These are phyloP conservation scores for Eutrema japonicum DNA, from an alignment of 345 rosid genomes.

Conservation along the genomic window DNA sequence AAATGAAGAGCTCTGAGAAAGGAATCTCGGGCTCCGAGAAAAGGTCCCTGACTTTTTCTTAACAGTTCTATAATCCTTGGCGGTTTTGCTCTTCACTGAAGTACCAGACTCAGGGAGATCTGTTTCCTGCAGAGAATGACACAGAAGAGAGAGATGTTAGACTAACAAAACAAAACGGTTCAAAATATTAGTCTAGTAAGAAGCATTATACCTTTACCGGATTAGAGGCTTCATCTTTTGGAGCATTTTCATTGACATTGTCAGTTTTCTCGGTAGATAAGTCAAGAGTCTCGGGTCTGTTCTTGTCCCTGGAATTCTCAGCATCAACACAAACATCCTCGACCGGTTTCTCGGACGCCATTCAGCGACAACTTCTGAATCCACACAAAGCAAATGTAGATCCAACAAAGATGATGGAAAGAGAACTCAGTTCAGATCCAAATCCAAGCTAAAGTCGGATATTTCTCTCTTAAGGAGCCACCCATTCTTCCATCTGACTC, in stretches of 20 bases:
- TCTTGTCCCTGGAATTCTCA: slow-evolving; percentile 43
- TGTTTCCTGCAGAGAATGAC: slow-evolving; percentile 50
- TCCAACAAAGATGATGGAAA: slow-evolving; percentile 6
- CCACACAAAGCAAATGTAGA: slow-evolving; percentile 22
- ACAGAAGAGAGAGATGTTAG: slow-evolving; percentile 21
- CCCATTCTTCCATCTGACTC: slow-evolving; percentile 39
- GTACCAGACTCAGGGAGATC: slow-evolving; percentile 30
- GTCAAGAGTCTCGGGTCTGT: slow-evolving; percentile 41
- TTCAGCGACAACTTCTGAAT: slow-evolving; percentile 21
- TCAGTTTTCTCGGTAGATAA: slow-evolving; percentile 41
- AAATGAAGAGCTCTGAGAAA: slow-evolving; percentile 80
- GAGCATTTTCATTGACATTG: slow-evolving; percentile 37
- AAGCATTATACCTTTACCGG: slow-evolving; percentile 54
- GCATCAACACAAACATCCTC: slow-evolving; percentile 47
- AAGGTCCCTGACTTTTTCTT: slow-evolving; percentile 49
- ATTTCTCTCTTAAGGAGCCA: slow-evolving; percentile 30
- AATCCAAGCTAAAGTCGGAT: slow-evolving; percentile 16
- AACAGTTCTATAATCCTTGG: slow-evolving; percentile 54
- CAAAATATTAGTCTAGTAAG: slow-evolving; percentile 28
- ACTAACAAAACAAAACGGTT: background rate
- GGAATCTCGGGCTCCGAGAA: slow-evolving; percentile 51
- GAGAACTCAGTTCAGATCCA: slow-evolving; percentile 38
- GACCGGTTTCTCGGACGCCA: slow-evolving; percentile 64
- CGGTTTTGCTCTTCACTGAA: slow-evolving; percentile 51
- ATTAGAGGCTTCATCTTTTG: slow-evolving; percentile 40